Evolutionary conservation across 2,329 filamentous ascomycete species (phyloP), one percentile per base, ranked within the genome.

Genomic region (Teratosphaeria destructans): DNA sequence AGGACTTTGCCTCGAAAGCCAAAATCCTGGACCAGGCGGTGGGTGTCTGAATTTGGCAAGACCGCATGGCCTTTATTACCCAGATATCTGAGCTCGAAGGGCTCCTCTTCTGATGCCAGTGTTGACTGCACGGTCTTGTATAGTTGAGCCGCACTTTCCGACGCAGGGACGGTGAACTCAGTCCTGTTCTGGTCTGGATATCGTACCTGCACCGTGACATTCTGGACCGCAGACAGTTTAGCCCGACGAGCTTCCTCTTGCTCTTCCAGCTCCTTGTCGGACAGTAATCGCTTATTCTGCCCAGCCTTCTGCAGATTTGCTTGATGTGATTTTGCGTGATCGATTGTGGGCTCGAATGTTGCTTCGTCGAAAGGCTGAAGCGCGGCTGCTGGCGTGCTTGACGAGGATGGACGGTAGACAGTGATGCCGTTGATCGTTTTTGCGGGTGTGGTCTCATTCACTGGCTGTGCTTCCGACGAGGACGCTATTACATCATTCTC

Each of bases 151-250:
- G 86, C 88, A 0, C 88, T 90, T 57, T 92, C 86, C 1, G 78
- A 72, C 23, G 84, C 83, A 1, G 79, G 81, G 65, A 95, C 85
- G n/a, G 80, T 81, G 75, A 86, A 86, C 57, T 90, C 84, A 35
- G 91, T 84, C 57, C 86, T 85, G 60, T 85, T 88, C 66, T 92
- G 89, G 71, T 97, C 92, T 0, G 93, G 93, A 66, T 96, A 92
- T 29, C 92, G 87, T 55, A 96, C 82, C 64, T 89, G 90, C 63
- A 97, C 80, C 32, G 84, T 81, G 35, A 95, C 82, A 35, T 83
- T 82, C 56, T 82, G 84, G 61, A 92, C 80, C 5, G 82, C 80
- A 5, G 85, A 81, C 1, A 91, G 77, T 63, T 80, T 86, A 34
- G 85, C 84, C 54, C 83, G 82, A 57, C 86, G 84, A 26, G 83